These are phyloP conservation scores for Solanum tarapatanum DNA, from an alignment of 257 asterid species.

Conservation along the genomic window DNA sequence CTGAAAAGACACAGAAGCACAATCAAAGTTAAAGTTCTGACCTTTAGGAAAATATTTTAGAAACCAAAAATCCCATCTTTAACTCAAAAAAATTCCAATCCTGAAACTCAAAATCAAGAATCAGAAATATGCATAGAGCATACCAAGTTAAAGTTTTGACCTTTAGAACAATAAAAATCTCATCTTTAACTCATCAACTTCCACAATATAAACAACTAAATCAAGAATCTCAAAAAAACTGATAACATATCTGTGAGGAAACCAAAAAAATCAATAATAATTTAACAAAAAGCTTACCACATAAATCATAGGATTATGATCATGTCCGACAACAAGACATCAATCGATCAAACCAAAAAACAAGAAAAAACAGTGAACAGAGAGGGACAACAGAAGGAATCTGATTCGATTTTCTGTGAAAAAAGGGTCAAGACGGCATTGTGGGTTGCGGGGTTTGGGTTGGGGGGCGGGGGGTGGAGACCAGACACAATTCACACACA, in stretches of 20 bases:
- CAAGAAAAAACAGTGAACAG: background rate
- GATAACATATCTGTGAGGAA: background rate
- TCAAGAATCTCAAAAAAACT: background rate
- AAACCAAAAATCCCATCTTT: background rate
- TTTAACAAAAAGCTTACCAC: slow-evolving; percentile 17
- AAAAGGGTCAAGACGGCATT: slow-evolving; percentile 22
- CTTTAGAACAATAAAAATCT: background rate
- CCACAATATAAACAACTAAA: background rate
- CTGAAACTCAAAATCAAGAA: background rate
- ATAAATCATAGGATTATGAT: slow-evolving; percentile 8
- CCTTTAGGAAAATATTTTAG: background rate
- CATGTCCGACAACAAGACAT: slow-evolving; percentile 2
- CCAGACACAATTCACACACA: background rate
- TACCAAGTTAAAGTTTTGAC: background rate
- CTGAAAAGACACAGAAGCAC: background rate
- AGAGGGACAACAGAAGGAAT: slow-evolving; percentile 17
- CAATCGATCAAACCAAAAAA: slow-evolving; percentile 13
- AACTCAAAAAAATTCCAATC: background rate
- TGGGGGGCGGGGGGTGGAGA: background rate
- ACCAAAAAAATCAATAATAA: background rate
- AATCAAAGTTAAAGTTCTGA: background rate
- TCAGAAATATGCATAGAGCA: background rate
- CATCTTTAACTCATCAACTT: background rate
- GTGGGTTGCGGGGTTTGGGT: background rate
- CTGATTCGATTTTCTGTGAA: slow-evolving; percentile 29